Conservation (phyloP, 768 basidiomycete species). For the Antrodiella citrinella region DNA sequence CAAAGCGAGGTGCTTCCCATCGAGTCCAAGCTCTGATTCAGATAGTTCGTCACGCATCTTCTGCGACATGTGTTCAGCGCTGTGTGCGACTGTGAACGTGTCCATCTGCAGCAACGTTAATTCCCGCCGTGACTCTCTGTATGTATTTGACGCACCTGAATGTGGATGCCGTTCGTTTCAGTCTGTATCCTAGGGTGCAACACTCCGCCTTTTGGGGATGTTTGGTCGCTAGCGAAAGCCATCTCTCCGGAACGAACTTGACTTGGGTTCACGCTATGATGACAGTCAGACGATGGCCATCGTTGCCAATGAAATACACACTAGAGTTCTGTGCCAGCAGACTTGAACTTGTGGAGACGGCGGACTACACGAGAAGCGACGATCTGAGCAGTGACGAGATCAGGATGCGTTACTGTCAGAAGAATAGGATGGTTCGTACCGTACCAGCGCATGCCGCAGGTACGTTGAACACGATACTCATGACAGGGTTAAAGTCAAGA, state of each 20-base stretch:
- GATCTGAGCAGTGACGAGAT: conserved; percentile 35
- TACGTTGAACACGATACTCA: conserved; percentile 69
- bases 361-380: conserved; percentile 59
- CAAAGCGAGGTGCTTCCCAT: no score
- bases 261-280: no score
- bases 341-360: conserved; percentile 51
- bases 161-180: background rate
- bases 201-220: no score
- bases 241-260: no score
- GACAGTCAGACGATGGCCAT: no score
- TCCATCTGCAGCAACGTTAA: background rate
- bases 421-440: conserved; percentile 27
- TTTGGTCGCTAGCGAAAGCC: no score
- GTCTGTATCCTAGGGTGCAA: background rate
- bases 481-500: conserved; percentile 54
- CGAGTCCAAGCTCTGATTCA: no score
- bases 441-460: conserved; percentile 67
- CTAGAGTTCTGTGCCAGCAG: conserved; percentile 37
- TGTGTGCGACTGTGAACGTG: background rate
- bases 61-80: no score
- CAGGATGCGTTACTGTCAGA: background rate
- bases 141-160: no score
- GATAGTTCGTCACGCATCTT: no score
- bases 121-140: background rate
- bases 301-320: no score